phyloP scores from a whole-genome alignment of 2,329 filamentous ascomycete genomes.

The Teratosphaeria gauchensis region DNA sequence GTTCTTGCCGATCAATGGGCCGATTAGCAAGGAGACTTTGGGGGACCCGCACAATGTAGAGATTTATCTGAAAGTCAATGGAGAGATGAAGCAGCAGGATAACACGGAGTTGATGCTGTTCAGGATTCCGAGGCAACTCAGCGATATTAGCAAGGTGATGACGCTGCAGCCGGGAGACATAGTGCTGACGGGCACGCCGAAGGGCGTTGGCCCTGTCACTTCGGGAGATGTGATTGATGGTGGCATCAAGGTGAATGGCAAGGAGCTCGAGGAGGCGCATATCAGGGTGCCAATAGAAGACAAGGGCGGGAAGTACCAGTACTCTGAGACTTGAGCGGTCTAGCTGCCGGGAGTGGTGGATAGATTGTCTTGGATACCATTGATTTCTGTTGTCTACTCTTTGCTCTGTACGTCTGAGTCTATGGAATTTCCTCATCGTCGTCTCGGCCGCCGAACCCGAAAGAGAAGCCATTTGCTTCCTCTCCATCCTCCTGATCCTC shows the following conservation, averaged over 20 bases:
- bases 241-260: slow-evolving; percentile 67
- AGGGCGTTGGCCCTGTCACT: slow-evolving; percentile 80
- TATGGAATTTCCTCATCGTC: slow-evolving; percentile 23
- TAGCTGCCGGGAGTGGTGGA: slow-evolving; percentile 15
- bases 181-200: slow-evolving; percentile 91
- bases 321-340: slow-evolving; percentile 37
- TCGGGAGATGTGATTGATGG: slow-evolving; percentile 82
- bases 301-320: slow-evolving; percentile 66
- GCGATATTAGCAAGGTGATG: slow-evolving; percentile 92
- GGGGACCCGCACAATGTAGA: slow-evolving; percentile 81
- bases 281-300: slow-evolving; percentile 80
- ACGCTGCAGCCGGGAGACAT: slow-evolving; percentile 85
- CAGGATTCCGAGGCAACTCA: slow-evolving; percentile 74
- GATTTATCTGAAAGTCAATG: slow-evolving; percentile 78
- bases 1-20: slow-evolving; percentile 76
- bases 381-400: not conserved
- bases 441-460: slow-evolving; percentile 49
- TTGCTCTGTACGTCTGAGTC: not conserved
- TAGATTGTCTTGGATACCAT: not conserved
- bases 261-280: slow-evolving; percentile 73
- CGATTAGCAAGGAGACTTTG: slow-evolving; percentile 71
- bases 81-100: slow-evolving; percentile 67
- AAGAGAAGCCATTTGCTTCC: slow-evolving; percentile 50
- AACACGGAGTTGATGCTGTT: slow-evolving; percentile 94
- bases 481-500: slow-evolving; percentile 34